A percentile compares a stretch with the other conserved stretches of the same genome.
These are phyloP conservation scores for Heliocybe sulcata DNA, from an alignment of 1,284 basidiomycete genomes.

Conservation along the genomic window DNA sequence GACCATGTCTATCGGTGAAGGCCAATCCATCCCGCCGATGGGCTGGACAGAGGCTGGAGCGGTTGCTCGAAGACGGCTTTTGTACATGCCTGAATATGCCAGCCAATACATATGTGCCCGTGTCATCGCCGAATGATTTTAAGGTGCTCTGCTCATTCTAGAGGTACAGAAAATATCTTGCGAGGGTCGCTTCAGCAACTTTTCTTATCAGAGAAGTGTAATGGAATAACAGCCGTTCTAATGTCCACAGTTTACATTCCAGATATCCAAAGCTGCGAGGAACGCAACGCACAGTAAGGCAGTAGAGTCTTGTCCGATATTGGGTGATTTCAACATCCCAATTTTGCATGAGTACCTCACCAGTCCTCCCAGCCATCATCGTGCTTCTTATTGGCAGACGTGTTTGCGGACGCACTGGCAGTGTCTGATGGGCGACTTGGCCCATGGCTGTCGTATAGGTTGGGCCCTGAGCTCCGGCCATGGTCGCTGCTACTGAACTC, in stretches of 20 bases:
- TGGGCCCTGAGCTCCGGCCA: not conserved
- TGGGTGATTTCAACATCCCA: not conserved
- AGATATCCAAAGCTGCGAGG: too few species aligned
- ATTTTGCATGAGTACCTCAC: not conserved
- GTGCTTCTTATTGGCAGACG: not conserved
- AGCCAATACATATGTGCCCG: not conserved
- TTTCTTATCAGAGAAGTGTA: not conserved
- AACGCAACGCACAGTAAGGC: too few species aligned
- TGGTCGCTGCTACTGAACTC: conserved; percentile 26
- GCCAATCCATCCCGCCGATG: conserved; percentile 6
- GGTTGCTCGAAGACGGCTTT: conserved; percentile 4
- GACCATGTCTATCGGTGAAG: conserved; percentile 58
- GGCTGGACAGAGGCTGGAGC: conserved; percentile 5
- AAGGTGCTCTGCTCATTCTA: not conserved
- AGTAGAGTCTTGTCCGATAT: too few species aligned
- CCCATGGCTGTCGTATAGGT: not conserved
- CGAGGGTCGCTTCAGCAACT: not conserved
- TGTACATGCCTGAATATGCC: not conserved
- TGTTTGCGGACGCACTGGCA: not conserved
- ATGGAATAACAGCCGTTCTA: not conserved
- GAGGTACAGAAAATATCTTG: not conserved
- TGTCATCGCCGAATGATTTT: not conserved
- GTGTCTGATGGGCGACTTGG: not conserved
- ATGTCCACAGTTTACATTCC: not conserved
- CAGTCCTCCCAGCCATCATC: conserved; percentile 1